Base-by-base conservation (phyloP, 306 rosid species). In the Acacia confusa region DNA sequence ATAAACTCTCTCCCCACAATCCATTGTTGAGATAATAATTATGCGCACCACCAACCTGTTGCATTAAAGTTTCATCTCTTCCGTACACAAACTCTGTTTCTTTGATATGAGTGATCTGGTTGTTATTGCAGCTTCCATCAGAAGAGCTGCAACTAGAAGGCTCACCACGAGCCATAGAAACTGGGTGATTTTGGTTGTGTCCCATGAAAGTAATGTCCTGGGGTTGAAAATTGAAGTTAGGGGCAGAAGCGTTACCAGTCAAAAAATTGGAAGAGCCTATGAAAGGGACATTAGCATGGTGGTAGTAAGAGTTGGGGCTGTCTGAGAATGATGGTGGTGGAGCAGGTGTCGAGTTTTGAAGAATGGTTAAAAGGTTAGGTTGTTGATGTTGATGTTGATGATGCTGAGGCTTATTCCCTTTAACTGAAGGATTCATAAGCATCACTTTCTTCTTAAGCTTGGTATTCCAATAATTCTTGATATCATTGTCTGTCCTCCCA, bases 401-500 rank as follows among this genome's bases (percentile, higher is more conserved):
- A 36, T 70, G 84, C 28, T 55, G 82, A 43, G 78, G 75, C 75
- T 70, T 70, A 15, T 81, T 82, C 44, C 68, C 30, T 25, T 78
- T 86, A 58, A 82, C 30, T 65, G 44, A 48, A 24, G 34, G 7
- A 71, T 68, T 43, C 36, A 24, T 50, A 47, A 69, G 72, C 85
- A 85, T 81, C 45, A 87, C 72, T 74, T 88, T 91, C 85, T 91
- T 91, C 91, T 91, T 91, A 13, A 91, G 92, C 79, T 85, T 88
- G 30, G 94, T 88, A 88, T 91, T 91, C 94, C 94, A 91, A 55
- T 91, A 85, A 85, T 91, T 91, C 82, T 91, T 91, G 58, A 88
- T 85, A 58, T 91, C 92, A 71, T 91, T 91, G 79, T 91, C 94
- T 0, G 94, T 91, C 79, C 94, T 87, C 25, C 92, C 91, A 13